phyloP scores from a whole-genome alignment of 208 protist genomes.

The Naegleria fowleri region DNA sequence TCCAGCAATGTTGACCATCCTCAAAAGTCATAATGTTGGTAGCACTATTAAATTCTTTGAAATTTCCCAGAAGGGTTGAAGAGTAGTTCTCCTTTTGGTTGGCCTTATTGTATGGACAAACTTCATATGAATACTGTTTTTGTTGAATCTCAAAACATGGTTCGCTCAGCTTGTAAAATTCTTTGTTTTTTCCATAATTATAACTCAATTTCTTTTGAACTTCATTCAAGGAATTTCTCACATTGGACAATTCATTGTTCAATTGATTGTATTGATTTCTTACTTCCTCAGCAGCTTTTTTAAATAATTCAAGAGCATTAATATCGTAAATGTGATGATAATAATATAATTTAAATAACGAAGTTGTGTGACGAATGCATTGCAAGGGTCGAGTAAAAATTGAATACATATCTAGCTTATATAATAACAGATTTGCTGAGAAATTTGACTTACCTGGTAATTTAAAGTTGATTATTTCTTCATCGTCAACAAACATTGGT shows the following conservation, averaged over 20 bases:
- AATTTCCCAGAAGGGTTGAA: neutral
- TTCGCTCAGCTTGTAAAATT: slow-evolving; percentile 30
- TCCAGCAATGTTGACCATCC: neutral
- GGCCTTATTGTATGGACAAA: slow-evolving; percentile 49
- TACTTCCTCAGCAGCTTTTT: slow-evolving; percentile 17
- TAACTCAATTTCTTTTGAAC: neutral
- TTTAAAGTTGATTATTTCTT: slow-evolving; percentile 1
- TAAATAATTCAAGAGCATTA: neutral
- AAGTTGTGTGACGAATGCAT: neutral
- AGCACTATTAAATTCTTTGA: neutral
- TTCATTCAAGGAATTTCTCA: neutral
- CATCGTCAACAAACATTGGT: neutral
- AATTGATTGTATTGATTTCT: slow-evolving; percentile 31
- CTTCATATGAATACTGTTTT: slow-evolving; percentile 46
- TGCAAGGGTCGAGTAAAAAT: neutral
- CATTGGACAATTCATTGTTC: neutral
- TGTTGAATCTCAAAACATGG: slow-evolving; percentile 37
- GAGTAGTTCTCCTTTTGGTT: slow-evolving; percentile 34
- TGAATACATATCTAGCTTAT: neutral
- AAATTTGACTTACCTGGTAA: neutral
- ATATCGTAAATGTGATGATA: neutral
- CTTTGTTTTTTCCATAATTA: slow-evolving; percentile 33
- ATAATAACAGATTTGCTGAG: neutral
- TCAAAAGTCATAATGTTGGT: neutral
- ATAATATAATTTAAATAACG: neutral